These are phyloP conservation scores for Coemansia erecta DNA, from an alignment of 192 early-diverging fungal genomes.

Conservation along the genomic window DNA sequence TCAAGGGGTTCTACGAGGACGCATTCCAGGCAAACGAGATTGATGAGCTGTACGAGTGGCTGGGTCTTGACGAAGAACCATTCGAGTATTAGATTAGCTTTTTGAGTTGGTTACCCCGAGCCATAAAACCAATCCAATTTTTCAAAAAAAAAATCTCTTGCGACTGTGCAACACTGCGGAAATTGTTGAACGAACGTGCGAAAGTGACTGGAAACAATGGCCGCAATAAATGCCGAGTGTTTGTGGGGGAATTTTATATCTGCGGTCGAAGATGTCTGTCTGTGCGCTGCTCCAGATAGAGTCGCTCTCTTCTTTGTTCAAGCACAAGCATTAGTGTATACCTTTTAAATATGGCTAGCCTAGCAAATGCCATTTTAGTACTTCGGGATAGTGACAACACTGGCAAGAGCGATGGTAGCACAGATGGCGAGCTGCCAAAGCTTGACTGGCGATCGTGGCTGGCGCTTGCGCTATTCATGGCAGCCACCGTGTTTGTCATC, in stretches of 20 bases:
- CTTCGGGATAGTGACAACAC: too few relatives aligned
- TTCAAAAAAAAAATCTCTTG: too few relatives aligned
- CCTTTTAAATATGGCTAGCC: neutral
- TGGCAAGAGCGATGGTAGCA: neutral
- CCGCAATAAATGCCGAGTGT: too few relatives aligned
- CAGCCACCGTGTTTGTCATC: constrained; percentile 62
- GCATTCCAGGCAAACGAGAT: constrained; percentile 51
- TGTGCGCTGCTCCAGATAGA: too few relatives aligned
- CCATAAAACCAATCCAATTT: too few relatives aligned
- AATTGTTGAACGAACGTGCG: too few relatives aligned
- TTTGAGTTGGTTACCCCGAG: too few relatives aligned
- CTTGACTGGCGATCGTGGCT: constrained; percentile 57
- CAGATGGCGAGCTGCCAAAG: constrained; percentile 16
- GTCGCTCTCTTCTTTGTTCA: too few relatives aligned
- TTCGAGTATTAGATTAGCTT: constrained; percentile 22
- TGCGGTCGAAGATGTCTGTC: too few relatives aligned
- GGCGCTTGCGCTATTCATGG: constrained; percentile 58
- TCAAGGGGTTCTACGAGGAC: constrained; percentile 52
- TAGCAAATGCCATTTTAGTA: neutral
- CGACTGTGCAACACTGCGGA: too few relatives aligned
- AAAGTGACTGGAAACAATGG: too few relatives aligned
- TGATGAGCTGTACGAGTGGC: constrained; percentile 51
- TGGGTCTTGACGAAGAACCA: constrained; percentile 55
- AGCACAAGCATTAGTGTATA: neutral
- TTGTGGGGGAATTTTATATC: too few relatives aligned